These are phyloP conservation scores for Plantago elongata DNA, from an alignment of 257 asterid genomes.

Conservation along the genomic window DNA sequence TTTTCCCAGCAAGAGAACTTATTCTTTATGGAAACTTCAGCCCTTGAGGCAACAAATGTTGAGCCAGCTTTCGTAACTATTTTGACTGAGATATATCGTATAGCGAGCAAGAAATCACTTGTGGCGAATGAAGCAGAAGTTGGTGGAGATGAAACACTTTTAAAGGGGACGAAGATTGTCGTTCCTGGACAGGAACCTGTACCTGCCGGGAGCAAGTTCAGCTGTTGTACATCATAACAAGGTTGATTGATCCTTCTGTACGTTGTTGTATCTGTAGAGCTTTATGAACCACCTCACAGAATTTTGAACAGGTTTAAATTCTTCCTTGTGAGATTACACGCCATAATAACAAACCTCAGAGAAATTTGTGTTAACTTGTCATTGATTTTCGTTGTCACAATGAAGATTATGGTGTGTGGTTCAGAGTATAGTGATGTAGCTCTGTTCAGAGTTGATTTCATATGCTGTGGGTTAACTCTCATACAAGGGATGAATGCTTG, in stretches of 20 bases:
- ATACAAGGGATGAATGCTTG: too few species aligned
- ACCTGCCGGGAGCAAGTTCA: constrained; percentile 39
- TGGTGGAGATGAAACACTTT: constrained; percentile 64
- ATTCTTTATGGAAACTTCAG: constrained; percentile 89
- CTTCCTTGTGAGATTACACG: too few species aligned
- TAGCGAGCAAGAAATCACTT: constrained; percentile 70
- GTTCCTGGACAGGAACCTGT: constrained; percentile 65
- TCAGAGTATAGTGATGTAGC: too few species aligned
- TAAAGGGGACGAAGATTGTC: constrained; percentile 61
- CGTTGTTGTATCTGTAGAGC: constrained; percentile 6
- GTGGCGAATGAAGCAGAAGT: constrained; percentile 73
- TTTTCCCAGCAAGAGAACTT: constrained; percentile 75
- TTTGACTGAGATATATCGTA: constrained; percentile 68
- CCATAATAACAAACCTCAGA: too few species aligned
- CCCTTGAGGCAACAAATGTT: constrained; percentile 77
- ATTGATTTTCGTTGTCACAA: too few species aligned
- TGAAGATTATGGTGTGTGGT: too few species aligned
- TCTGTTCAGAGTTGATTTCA: too few species aligned
- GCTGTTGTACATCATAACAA: constrained; percentile 64
- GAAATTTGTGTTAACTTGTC: too few species aligned
- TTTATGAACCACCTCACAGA: constrained; percentile 3
- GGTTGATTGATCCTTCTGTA: constrained; percentile 16
- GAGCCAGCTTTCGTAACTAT: constrained; percentile 68
- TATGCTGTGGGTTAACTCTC: too few species aligned
- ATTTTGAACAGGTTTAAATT: constrained; percentile 13